These are phyloP conservation scores for Cadophora sp. DNA, from an alignment of 2,329 filamentous ascomycete species.

Conservation along the genomic window DNA sequence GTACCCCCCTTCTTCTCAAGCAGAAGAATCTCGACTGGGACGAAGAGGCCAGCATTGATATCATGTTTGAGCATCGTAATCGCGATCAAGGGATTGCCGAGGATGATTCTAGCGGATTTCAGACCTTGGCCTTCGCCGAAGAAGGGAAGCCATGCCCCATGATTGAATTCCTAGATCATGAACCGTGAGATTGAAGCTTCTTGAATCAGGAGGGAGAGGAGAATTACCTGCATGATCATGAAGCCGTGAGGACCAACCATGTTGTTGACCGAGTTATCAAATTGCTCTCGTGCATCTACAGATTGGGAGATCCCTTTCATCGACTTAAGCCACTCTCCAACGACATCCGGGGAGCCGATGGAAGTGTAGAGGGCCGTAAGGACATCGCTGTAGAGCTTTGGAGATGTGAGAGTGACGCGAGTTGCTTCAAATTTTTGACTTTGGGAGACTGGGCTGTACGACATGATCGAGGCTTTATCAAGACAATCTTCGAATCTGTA, in stretches of 20 bases:
- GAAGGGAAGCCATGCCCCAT: slow-evolving; percentile 34
- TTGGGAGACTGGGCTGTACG: neutral
- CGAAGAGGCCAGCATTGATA: slow-evolving; percentile 29
- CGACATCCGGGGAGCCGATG: slow-evolving; percentile 25
- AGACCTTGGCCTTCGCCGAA: slow-evolving; percentile 27
- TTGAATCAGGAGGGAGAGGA: neutral
- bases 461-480: neutral
- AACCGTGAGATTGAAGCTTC: neutral
- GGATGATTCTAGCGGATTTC: slow-evolving; percentile 32
- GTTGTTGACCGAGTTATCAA: slow-evolving; percentile 16
- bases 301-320: slow-evolving; percentile 12
- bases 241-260: slow-evolving; percentile 34
- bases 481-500: too few species aligned
- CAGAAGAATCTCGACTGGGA: slow-evolving; percentile 37
- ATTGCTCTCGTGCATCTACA: slow-evolving; percentile 22
- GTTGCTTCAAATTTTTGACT: neutral
- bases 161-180: slow-evolving; percentile 31
- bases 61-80: slow-evolving; percentile 37
- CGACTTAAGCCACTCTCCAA: slow-evolving; percentile 13
- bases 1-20: slow-evolving; percentile 27
- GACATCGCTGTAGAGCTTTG: slow-evolving; percentile 25
- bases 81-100: slow-evolving; percentile 38
- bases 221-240: slow-evolving; percentile 34
- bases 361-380: slow-evolving; percentile 30
- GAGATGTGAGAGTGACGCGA: slow-evolving; percentile 22